Evolutionary conservation across 2,329 filamentous ascomycete species (phyloP).

Genomic region (Fusarium sp.): DNA sequence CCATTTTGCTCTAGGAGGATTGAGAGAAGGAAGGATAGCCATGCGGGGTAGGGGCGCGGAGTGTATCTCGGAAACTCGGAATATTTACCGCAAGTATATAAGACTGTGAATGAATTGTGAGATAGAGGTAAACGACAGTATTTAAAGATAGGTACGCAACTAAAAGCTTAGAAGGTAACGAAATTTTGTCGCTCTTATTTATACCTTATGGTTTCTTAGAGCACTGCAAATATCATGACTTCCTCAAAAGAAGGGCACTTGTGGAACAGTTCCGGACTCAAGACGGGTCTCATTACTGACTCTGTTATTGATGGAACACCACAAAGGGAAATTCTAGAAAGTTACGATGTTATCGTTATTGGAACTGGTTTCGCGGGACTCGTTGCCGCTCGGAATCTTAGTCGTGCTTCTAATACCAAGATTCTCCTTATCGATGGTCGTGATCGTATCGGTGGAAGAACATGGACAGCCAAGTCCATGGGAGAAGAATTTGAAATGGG

Average conservation of each 20-base stretch:
- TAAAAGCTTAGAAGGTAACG: too few species aligned
- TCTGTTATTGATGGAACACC: slow-evolving; percentile 26
- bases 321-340: background rate
- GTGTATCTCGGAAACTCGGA: too few species aligned
- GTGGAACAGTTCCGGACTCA: slow-evolving; percentile 15
- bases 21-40: too few species aligned
- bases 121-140: too few species aligned
- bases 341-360: slow-evolving; percentile 33
- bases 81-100: too few species aligned
- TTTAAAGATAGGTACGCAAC: too few species aligned
- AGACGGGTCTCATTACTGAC: slow-evolving; percentile 23
- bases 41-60: too few species aligned
- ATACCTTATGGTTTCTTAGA: too few species aligned
- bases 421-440: slow-evolving; percentile 56
- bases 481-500: slow-evolving; percentile 58
- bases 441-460: slow-evolving; percentile 59
- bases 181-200: too few species aligned
- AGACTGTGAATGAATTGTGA: too few species aligned
- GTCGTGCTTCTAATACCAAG: background rate
- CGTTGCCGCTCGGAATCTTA: slow-evolving; percentile 18
- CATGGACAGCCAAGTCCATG: slow-evolving; percentile 54
- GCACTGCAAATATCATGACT: slow-evolving; percentile 5
- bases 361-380: slow-evolving; percentile 32
- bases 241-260: slow-evolving; percentile 34
- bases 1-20: too few species aligned